Evolutionary conservation across 225 moss, liverwort and hornwort species (phyloP).

Genomic region (Marchantia paleacea): DNA sequence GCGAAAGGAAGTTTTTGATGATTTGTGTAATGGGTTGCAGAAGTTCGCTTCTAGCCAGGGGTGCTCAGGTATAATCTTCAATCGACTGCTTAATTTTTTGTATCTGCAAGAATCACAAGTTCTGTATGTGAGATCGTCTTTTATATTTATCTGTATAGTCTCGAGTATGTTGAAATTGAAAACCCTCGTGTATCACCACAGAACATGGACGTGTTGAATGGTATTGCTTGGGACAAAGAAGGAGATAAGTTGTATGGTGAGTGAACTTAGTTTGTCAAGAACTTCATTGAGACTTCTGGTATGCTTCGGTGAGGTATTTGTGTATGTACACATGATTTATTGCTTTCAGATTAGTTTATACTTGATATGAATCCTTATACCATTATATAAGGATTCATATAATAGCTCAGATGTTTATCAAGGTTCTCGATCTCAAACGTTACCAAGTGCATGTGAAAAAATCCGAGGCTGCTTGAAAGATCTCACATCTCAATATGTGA

Average conservation of each 20-base stretch:
- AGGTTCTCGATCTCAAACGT: no score
- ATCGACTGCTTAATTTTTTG: background rate
- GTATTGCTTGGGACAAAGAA: conserved; percentile 92
- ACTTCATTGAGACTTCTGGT: background rate
- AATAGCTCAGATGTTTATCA: no score
- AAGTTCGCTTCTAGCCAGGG: conserved; percentile 55
- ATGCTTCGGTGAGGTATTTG: background rate
- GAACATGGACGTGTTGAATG: conserved; percentile 86
- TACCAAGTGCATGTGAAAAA: no score
- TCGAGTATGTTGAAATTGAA: background rate
- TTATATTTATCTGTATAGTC: background rate
- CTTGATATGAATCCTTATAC: no score
- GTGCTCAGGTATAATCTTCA: conserved; percentile 47
- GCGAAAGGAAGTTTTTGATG: background rate
- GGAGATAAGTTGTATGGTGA: conserved; percentile 74
- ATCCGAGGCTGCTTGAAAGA: no score
- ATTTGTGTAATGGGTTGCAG: conserved; percentile 39
- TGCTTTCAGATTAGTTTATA: background rate
- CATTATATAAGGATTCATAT: no score
- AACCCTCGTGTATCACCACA: conserved; percentile 17
- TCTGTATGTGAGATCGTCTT: background rate
- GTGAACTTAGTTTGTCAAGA: background rate
- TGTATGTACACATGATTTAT: background rate
- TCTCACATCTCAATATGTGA: no score
- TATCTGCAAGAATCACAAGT: background rate